Base-by-base conservation (phyloP, 2,329 filamentous ascomycete species). In the Verticillium dahliae region DNA sequence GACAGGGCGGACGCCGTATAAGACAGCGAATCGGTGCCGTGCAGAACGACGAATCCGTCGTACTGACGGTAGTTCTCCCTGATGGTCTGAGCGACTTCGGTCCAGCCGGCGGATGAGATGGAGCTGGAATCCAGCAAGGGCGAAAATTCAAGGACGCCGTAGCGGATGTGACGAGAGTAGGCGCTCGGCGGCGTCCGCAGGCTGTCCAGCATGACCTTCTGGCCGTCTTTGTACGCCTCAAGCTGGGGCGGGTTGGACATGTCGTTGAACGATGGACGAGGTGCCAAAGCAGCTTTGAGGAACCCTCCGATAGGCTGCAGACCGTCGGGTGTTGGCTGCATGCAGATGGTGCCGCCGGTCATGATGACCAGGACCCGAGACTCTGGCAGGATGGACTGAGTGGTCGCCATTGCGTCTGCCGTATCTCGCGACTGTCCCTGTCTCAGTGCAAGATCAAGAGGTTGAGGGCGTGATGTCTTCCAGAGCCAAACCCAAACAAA, bases 1-100 rank as follows among this genome's bases (percentile, higher is more conserved):
- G 91, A 95, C 62, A 97, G 81, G 3, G 93, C 93, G 5, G 92
- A 96, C 64, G 90, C 90, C 4, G 92, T 95, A 76, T 97, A 97
- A 18, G 90, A 90, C 59, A 97, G 80, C 55, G 91, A 96, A 75
- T 97, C 92, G 6, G 92, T 97, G 63, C 92, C 92, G 74, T 97
- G 92, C 38, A 96, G 85, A 50, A 97, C 87, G 27, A 97, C 91
- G 71, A 97, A 97, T 22, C 90, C 92, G 73, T 97, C 93, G 70
- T 92, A 97, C 0, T 91, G 82, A 65, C 88, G 88, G 74, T 97
- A 97, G 75, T 97, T 97, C 65, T 89, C 86, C 67, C 86, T 83
- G 67, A 97, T 85, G n/a, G 89, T 85, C 58, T 82, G 78, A 1
- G 92, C 91, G 71, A 97, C 95, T 71, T 92, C 85, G 11, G 90